Evolutionary conservation across 345 rosid genomes (phyloP).

Genomic region (Rhodamnia rubescens): DNA sequence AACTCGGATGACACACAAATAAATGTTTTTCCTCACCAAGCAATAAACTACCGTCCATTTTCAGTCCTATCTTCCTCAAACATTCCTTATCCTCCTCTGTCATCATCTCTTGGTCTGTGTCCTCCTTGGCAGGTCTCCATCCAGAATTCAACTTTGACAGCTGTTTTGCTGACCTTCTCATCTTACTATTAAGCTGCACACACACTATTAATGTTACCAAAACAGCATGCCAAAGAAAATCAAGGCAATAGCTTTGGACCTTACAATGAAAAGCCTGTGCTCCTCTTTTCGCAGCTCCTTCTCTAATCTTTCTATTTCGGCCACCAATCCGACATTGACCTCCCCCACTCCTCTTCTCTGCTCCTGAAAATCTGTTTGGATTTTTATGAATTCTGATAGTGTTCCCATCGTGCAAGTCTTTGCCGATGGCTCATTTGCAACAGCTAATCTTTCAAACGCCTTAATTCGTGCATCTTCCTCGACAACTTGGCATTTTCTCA

Average conservation of each 20-base stretch:
- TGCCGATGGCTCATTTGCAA: constrained; percentile 18
- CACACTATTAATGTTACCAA: not conserved
- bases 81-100: constrained; percentile 74
- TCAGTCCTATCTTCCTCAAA: constrained; percentile 59
- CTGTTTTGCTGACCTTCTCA: constrained; percentile 36
- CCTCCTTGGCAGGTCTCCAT: constrained; percentile 35
- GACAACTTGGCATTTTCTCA: constrained; percentile 34
- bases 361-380: constrained; percentile 30
- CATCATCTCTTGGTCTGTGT: constrained; percentile 50
- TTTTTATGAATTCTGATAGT: constrained; percentile 51
- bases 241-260: constrained; percentile 1
- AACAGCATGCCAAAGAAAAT: constrained; percentile 3
- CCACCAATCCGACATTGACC: constrained; percentile 28
- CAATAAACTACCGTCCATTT: constrained; percentile 47
- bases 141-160: constrained; percentile 42
- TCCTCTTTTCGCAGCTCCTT: constrained; percentile 54
- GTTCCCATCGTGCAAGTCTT: constrained; percentile 47
- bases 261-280: constrained; percentile 58
- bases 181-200: constrained; percentile 57
- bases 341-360: constrained; percentile 18
- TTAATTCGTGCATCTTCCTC: constrained; percentile 59
- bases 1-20: not conserved
- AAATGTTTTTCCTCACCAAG: constrained; percentile 47
- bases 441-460: constrained; percentile 26
- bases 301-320: constrained; percentile 40